These are phyloP conservation scores for Gynostemma pentaphyllum DNA, from an alignment of 306 rosid species.

Conservation along the genomic window DNA sequence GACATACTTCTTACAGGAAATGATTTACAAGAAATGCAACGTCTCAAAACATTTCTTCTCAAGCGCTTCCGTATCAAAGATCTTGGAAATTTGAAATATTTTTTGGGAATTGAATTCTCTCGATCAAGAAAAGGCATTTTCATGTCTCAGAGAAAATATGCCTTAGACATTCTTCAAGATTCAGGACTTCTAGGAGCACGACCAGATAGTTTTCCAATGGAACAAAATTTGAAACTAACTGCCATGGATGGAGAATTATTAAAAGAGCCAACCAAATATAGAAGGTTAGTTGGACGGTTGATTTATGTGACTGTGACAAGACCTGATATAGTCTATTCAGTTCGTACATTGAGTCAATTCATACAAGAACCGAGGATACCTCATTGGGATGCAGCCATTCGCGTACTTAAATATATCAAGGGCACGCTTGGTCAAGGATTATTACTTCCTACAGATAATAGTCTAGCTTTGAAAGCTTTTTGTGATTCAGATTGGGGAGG, in stretches of 20 bases:
- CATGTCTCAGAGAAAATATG: no score
- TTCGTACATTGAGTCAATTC: background rate
- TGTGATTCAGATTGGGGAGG: background rate
- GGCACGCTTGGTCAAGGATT: background rate
- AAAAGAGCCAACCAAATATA: background rate
- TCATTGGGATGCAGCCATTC: background rate
- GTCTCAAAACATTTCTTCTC: background rate
- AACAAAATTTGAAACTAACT: background rate
- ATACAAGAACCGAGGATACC: constrained; percentile 4
- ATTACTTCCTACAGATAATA: background rate
- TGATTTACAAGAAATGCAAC: background rate
- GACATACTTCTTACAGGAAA: no score
- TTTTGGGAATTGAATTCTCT: background rate
- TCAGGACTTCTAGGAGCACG: background rate
- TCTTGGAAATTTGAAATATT: no score
- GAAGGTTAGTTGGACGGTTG: background rate
- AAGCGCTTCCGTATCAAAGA: background rate
- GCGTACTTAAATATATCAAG: background rate
- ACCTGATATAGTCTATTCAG: background rate
- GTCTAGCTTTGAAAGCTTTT: no score
- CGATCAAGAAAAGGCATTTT: background rate
- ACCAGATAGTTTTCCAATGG: background rate
- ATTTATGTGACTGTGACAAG: constrained; percentile 1
- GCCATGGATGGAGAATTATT: constrained; percentile 2
- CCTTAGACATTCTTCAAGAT: background rate